Evolutionary conservation across 2,329 filamentous ascomycete genomes (phyloP).

Genomic region (Pseudophaeomoniella oleicola): DNA sequence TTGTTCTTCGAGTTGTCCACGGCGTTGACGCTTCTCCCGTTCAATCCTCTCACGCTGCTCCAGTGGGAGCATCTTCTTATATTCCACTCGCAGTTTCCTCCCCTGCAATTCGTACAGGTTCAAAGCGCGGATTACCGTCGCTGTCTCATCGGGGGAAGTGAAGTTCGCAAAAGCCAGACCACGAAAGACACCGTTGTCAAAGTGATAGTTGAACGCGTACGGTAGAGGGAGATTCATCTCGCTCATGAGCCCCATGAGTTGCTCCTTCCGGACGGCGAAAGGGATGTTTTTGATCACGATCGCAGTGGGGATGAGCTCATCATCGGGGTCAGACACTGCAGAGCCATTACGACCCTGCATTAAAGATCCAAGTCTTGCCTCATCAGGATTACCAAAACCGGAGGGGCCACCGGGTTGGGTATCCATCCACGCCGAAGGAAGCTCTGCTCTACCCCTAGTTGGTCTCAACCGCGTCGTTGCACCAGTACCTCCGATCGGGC

Average conservation of each 20-base stretch:
- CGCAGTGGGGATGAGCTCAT: slow-evolving; percentile 91
- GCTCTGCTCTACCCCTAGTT: neutral
- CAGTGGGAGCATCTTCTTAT: slow-evolving; percentile 97
- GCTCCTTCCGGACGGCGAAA: slow-evolving; percentile 95
- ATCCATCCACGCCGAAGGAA: neutral
- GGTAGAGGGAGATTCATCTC: slow-evolving; percentile 85
- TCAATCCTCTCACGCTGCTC: slow-evolving; percentile 93
- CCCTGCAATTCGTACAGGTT: slow-evolving; percentile 95
- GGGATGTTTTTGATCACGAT: slow-evolving; percentile 99
- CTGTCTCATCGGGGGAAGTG: slow-evolving; percentile 86
- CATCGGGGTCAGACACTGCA: slow-evolving; percentile 28
- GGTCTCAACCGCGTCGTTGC: neutral
- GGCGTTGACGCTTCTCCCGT: slow-evolving; percentile 87
- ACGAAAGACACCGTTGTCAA: slow-evolving; percentile 93
- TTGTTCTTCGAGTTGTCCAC: slow-evolving; percentile 92
- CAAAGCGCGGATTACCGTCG: slow-evolving; percentile 79
- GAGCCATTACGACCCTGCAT: neutral
- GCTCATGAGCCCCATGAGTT: slow-evolving; percentile 83
- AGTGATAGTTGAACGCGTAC: slow-evolving; percentile 99
- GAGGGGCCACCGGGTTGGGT: neutral
- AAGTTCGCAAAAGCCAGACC: slow-evolving; percentile 97
- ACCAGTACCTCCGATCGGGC: neutral
- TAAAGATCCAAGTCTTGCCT: neutral
- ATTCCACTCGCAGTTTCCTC: slow-evolving; percentile 87
- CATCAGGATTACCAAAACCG: neutral